Evolutionary conservation across 2,329 filamentous ascomycete species (phyloP).

Genomic region (Fusarium ambrosium): DNA sequence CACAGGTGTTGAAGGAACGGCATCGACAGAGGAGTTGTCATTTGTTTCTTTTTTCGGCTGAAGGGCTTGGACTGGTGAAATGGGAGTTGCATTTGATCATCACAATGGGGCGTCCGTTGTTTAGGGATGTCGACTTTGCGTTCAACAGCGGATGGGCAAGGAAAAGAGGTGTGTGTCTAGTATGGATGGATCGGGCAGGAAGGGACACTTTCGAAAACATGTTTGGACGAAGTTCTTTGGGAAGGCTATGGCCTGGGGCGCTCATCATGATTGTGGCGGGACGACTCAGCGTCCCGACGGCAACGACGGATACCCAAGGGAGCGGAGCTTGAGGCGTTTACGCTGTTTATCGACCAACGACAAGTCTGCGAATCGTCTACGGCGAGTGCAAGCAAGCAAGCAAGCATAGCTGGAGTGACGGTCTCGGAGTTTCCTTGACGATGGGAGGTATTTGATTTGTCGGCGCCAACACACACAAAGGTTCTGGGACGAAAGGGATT

Average conservation of each 20-base stretch:
- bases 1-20: conserved; percentile 40
- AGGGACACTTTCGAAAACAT: conserved; percentile 31
- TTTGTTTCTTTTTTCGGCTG: conserved; percentile 41
- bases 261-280: conserved; percentile 32
- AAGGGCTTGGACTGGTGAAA: conserved; percentile 40
- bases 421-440: conserved; percentile 39
- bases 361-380: conserved; percentile 39
- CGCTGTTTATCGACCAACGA: conserved; percentile 32
- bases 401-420: conserved; percentile 32
- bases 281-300: conserved; percentile 23
- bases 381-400: conserved; percentile 35
- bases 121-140: conserved; percentile 43
- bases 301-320: conserved; percentile 45
- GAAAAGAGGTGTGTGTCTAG: conserved; percentile 29
- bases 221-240: conserved; percentile 28
- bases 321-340: conserved; percentile 43
- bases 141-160: conserved; percentile 30
- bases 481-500: conserved; percentile 30
- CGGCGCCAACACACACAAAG: conserved; percentile 33
- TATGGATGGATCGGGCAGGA: conserved; percentile 19
- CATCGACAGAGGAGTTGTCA: conserved; percentile 48
- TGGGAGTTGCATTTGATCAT: conserved; percentile 47
- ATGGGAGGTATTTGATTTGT: conserved; percentile 41
- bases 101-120: conserved; percentile 42
- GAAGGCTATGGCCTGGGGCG: conserved; percentile 34